Evolutionary conservation across 805 yeast species (phyloP).

Genomic region (Wickerhamiella cacticola): DNA sequence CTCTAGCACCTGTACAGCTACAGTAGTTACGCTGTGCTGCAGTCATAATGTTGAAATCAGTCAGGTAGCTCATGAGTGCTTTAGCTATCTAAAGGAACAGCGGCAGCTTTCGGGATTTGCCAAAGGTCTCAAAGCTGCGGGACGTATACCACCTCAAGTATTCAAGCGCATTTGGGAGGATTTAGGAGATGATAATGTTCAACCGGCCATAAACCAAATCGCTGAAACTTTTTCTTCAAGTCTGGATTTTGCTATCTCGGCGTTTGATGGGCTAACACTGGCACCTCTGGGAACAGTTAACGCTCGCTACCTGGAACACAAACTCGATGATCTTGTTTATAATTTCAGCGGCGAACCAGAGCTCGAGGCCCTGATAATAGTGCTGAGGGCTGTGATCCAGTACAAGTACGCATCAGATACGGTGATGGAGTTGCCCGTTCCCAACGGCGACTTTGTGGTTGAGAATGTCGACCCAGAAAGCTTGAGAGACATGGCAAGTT

Average conservation of each 20-base stretch:
- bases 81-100: constrained; percentile 7
- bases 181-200: background rate
- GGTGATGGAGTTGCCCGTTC: background rate
- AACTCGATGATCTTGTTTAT: background rate
- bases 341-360: background rate
- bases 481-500: background rate
- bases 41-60: constrained; percentile 6
- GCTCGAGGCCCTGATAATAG: constrained; percentile 4
- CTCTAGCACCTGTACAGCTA: constrained; percentile 5
- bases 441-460: background rate
- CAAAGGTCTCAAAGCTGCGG: constrained; percentile 6
- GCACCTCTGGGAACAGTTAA: background rate
- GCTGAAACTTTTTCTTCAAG: background rate
- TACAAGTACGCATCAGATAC: constrained; percentile 6
- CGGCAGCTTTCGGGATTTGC: constrained; percentile 6
- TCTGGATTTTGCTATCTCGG: background rate
- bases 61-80: constrained; percentile 9
- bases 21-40: constrained; percentile 8
- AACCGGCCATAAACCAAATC: background rate
- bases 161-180: constrained; percentile 10
- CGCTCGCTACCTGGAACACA: background rate
- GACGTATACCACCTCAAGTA: background rate
- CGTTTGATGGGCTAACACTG: constrained; percentile 1
- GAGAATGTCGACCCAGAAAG: background rate
- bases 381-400: constrained; percentile 5